Conservation (phyloP, 257 asterid species). For the Capsicum baccatum region DNA sequence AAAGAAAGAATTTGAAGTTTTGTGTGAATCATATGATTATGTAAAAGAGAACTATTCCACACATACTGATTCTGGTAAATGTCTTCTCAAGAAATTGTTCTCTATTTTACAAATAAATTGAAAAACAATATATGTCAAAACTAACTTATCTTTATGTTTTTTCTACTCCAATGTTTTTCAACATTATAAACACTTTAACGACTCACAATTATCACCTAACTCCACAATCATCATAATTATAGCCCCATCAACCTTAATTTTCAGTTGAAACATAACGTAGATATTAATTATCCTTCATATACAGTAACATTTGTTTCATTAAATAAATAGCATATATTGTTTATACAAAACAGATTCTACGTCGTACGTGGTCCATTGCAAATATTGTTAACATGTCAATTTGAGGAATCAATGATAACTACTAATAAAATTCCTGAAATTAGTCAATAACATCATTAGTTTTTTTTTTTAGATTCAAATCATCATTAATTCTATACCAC, state of each 20-base stretch:
- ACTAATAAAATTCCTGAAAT: neutral
- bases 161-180: neutral
- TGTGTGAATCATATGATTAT: neutral
- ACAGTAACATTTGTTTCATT: neutral
- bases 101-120: neutral
- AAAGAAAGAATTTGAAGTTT: neutral
- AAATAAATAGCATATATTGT: neutral
- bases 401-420: neutral
- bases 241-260: neutral
- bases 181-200: neutral
- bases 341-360: slow-evolving; percentile 4
- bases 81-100: slow-evolving; percentile 4
- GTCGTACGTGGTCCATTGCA: slow-evolving; percentile 24
- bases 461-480: neutral
- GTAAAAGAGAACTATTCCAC: neutral
- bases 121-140: neutral
- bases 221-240: slow-evolving; percentile 7
- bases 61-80: slow-evolving; percentile 15
- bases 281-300: slow-evolving; percentile 21
- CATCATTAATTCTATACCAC: neutral
- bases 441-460: neutral
- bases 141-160: slow-evolving; percentile 23
- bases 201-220: slow-evolving; percentile 17
- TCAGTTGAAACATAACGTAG: slow-evolving; percentile 24
- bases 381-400: slow-evolving; percentile 5